phyloP scores from a whole-genome alignment of 2,329 filamentous ascomycete genomes.

The Gyromitra esculenta region DNA sequence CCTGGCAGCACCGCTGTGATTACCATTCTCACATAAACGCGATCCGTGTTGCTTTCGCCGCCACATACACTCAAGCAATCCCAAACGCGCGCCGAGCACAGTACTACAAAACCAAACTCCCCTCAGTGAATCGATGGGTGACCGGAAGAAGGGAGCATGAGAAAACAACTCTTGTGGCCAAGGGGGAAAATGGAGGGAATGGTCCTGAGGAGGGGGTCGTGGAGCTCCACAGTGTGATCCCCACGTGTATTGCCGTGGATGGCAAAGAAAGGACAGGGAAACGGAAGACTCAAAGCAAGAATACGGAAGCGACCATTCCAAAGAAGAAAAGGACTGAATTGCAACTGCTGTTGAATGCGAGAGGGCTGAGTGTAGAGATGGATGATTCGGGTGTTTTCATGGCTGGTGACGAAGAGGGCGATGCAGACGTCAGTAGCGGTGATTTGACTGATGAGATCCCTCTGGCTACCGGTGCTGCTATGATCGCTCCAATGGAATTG shows the following conservation, averaged over 20 bases:
- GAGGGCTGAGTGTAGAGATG: not conserved
- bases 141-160: not conserved
- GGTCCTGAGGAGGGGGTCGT: not conserved
- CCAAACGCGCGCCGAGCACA: constrained; percentile 23
- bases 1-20: constrained; percentile 22
- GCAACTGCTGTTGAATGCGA: not conserved
- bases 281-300: not conserved
- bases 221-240: not conserved
- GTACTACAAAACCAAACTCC: constrained; percentile 33
- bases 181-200: constrained; percentile 1
- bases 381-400: not conserved
- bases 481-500: not conserved
- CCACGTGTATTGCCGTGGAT: not conserved
- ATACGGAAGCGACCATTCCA: not conserved
- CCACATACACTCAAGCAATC: constrained; percentile 36
- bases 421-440: constrained; percentile 6
- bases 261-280: not conserved
- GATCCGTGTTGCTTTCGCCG: constrained; percentile 40
- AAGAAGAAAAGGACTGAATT: not conserved
- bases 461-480: not conserved
- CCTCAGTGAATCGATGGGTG: constrained; percentile 24
- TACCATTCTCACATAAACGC: constrained; percentile 42
- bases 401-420: not conserved
- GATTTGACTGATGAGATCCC: not conserved
- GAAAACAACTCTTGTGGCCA: not conserved